phyloP scores from a whole-genome alignment of 2,329 filamentous ascomycete genomes.

The Cercospora sojina region DNA sequence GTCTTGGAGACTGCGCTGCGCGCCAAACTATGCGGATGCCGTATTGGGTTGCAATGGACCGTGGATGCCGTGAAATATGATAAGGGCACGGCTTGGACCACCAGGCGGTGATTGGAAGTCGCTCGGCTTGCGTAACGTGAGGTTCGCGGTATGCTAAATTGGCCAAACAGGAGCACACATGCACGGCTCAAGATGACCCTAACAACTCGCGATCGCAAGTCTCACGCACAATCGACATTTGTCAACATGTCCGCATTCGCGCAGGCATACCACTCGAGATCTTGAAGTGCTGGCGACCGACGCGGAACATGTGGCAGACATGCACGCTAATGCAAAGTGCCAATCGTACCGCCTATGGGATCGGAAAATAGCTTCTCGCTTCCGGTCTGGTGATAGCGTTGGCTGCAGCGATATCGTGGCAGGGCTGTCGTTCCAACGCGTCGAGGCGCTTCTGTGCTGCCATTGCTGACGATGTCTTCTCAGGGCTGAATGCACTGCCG shows the following conservation, averaged over 20 bases:
- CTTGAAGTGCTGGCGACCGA: background rate
- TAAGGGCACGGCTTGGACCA: background rate
- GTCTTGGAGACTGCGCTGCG: background rate
- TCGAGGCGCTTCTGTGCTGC: background rate
- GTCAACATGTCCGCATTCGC: background rate
- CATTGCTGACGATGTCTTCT: conserved; percentile 8
- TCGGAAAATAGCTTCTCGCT: conserved; percentile 17
- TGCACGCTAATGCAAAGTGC: conserved; percentile 18
- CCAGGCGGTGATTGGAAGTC: background rate
- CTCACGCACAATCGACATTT: background rate
- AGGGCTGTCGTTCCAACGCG: conserved; percentile 9
- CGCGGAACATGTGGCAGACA: conserved; percentile 13
- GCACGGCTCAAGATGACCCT: background rate
- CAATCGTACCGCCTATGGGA: conserved; percentile 7
- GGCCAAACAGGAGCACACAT: background rate
- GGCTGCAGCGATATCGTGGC: conserved; percentile 3
- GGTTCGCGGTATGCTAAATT: background rate
- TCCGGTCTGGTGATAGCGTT: background rate
- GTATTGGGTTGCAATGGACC: background rate
- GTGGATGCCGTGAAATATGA: background rate
- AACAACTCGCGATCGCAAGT: background rate
- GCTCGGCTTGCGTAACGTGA: background rate
- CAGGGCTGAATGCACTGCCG: conserved; percentile 12
- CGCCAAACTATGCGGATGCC: background rate
- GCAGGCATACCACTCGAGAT: background rate